Conservation (phyloP, 495 filamentous ascomycete genomes). For the Copromyces sp. region DNA sequence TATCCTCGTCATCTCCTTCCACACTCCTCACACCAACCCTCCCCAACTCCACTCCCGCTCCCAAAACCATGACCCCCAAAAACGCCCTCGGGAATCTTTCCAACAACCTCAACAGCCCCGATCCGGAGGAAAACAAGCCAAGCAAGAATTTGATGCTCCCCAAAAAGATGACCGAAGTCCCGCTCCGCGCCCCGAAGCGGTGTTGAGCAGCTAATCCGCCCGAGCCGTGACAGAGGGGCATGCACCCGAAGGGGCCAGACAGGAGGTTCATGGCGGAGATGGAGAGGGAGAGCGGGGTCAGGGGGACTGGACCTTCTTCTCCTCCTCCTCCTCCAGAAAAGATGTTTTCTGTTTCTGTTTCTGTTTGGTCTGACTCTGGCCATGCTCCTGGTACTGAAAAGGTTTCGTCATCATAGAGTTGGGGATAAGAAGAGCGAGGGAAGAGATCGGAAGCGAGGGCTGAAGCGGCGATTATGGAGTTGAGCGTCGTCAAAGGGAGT, state of each 20-base stretch:
- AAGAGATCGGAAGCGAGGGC: conserved; percentile 66
- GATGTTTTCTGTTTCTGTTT: too few relatives aligned
- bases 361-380: neutral
- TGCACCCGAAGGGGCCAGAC: conserved; percentile 83
- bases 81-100: conserved; percentile 59
- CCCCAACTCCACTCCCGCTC: conserved; percentile 74
- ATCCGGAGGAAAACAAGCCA: conserved; percentile 62
- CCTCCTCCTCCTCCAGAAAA: neutral
- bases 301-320: conserved; percentile 35
- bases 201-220: conserved; percentile 85
- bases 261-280: conserved; percentile 74
- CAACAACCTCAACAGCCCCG: conserved; percentile 53
- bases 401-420: neutral
- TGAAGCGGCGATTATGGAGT: conserved; percentile 78
- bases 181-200: conserved; percentile 82
- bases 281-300: conserved; percentile 67
- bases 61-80: conserved; percentile 79
- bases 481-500: conserved; percentile 79
- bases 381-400: too few relatives aligned
- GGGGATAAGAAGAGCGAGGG: conserved; percentile 23
- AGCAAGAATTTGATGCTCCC: conserved; percentile 66
- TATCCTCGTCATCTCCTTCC: conserved; percentile 59
- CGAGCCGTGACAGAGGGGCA: conserved; percentile 92
- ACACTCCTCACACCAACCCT: conserved; percentile 67
- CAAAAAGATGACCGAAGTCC: conserved; percentile 69